phyloP scores from a whole-genome alignment of 495 filamentous ascomycete species.

The Physcia stellaris region DNA sequence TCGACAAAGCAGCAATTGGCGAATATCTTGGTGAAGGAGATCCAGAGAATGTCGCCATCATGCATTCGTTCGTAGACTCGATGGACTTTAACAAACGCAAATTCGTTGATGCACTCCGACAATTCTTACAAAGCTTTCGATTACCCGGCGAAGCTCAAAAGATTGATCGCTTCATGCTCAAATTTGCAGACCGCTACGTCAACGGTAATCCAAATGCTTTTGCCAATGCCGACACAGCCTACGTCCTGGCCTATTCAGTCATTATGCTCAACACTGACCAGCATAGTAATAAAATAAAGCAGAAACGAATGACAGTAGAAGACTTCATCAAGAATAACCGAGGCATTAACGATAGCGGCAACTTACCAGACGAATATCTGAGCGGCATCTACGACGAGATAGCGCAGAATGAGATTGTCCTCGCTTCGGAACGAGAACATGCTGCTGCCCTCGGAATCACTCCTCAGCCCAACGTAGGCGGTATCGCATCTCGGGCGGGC shows the following conservation, averaged over 20 bases:
- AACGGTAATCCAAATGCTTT: slow-evolving; percentile 94
- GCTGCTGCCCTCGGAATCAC: slow-evolving; percentile 58
- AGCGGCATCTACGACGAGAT: slow-evolving; percentile 87
- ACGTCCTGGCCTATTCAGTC: slow-evolving; percentile 89
- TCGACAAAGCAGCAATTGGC: slow-evolving; percentile 85
- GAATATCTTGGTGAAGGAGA: slow-evolving; percentile 95
- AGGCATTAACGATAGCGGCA: slow-evolving; percentile 93
- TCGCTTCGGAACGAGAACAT: slow-evolving; percentile 79
- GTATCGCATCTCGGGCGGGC: slow-evolving; percentile 72
- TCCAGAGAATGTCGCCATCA: slow-evolving; percentile 79
- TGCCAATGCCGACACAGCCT: slow-evolving; percentile 95
- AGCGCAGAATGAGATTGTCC: slow-evolving; percentile 77
- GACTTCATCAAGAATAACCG: slow-evolving; percentile 99
- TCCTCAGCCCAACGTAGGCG: slow-evolving; percentile 44
- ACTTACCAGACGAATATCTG: slow-evolving; percentile 88
- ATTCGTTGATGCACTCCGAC: slow-evolving; percentile 82
- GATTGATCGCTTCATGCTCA: slow-evolving; percentile 98
- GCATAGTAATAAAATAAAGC: slow-evolving; percentile 77
- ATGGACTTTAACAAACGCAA: slow-evolving; percentile 93
- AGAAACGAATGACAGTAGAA: slow-evolving; percentile 74
- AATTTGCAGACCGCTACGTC: slow-evolving; percentile 93
- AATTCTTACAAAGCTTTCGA: slow-evolving; percentile 89
- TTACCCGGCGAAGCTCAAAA: slow-evolving; percentile 96
- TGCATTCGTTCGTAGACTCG: slow-evolving; percentile 92
- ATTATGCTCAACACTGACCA: slow-evolving; percentile 95